A percentile compares a stretch with the other conserved stretches of the same genome.
These are phyloP conservation scores for Aspergillus aculeatinus DNA, from an alignment of 2,329 filamentous ascomycete species.

Conservation along the genomic window DNA sequence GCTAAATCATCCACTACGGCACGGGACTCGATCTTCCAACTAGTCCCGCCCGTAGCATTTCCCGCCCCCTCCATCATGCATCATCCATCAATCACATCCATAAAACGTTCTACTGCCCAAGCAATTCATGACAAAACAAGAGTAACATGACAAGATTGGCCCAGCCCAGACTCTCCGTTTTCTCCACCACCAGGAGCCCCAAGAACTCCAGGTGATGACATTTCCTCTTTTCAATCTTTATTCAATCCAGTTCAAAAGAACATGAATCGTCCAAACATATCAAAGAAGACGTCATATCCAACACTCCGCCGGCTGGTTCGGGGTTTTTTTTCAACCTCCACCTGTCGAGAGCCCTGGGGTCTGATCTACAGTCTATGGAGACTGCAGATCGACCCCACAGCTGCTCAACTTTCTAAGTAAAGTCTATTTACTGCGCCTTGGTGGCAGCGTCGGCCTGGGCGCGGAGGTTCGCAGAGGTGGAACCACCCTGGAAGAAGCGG, in stretches of 20 bases:
- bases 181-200: not conserved
- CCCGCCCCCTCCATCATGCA: conserved; percentile 8
- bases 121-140: conserved; percentile 11
- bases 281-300: not conserved
- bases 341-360: not conserved
- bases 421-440: conserved; percentile 53
- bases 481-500: conserved; percentile 79
- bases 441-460: conserved; percentile 76
- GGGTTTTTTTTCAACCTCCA: not conserved
- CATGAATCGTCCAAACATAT: not conserved
- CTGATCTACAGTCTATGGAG: not conserved
- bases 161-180: not conserved
- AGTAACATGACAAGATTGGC: conserved; percentile 11
- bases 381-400: conserved; percentile 7
- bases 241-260: not conserved
- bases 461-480: conserved; percentile 82
- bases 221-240: not conserved
- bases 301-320: not conserved
- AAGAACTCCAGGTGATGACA: not conserved
- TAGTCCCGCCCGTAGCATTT: not conserved
- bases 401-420: conserved; percentile 10
- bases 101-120: conserved; percentile 11
- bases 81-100: conserved; percentile 6
- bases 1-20: conserved; percentile 11
- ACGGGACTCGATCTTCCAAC: conserved; percentile 1